Evolutionary conservation across 1,139 yeast species (phyloP), one percentile per base, ranked within the genome.

Genomic region (Meyerozyma guilliermondii): DNA sequence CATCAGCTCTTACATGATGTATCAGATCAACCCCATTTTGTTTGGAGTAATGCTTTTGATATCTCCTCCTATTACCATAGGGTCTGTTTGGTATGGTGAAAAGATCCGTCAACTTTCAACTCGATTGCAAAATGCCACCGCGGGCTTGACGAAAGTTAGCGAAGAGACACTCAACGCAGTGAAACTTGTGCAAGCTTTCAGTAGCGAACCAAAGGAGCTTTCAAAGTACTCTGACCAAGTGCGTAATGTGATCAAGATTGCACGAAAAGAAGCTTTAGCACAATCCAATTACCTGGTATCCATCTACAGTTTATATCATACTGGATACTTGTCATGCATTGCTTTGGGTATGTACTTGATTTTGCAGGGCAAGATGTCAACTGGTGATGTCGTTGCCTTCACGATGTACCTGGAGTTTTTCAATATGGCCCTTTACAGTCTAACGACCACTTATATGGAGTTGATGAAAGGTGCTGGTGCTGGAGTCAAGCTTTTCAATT

Each of bases 381-480:
- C 75, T 7, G 80, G 73, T 44, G 79, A 65, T 49, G 77, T 66
- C 30, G 79, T 63, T 40, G 77, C 70, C 2, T 75, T 65, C 50
- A 71, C 75, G 18, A 76, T 66, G 77, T 77, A 71, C 59, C 70
- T 65, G 58, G 78, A 71, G 56, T 66, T 67, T 46, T 76, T 65
- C 59, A 75, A 70, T 54, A 66, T 62, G 73, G 79, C 74, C 8
- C 65, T 66, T 47, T 66, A 77, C 65, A 62, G 80, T 62, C 59
- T 74, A 50, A 68, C 78, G 41, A 67, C 78, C 39, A 67, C 79
- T 22, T 76, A 78, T 43, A 70, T 78, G 59, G 81, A 76, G 50
- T 61, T 77, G 43, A 76, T 77, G 73, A 76, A 76, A 56, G 82
- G 81, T 4, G 69, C 75, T 3, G 79, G 80, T 34, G 80, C 81